phyloP scores from a whole-genome alignment of 2,329 filamentous ascomycete species.

The Venturiaceae sp. region DNA sequence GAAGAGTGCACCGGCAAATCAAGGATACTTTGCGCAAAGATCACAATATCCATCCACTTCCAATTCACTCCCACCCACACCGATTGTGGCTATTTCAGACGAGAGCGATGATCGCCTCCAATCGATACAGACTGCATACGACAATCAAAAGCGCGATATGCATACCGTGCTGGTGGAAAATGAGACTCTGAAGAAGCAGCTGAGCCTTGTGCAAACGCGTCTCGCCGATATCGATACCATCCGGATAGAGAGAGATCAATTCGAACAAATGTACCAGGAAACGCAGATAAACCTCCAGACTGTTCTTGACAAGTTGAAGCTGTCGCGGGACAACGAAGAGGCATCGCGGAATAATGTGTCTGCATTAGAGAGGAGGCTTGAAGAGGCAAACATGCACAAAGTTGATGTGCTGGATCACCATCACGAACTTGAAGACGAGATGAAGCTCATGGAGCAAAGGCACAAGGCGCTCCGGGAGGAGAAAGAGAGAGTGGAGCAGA shows the following conservation, averaged over 20 bases:
- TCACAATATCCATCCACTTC: neutral
- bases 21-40: neutral
- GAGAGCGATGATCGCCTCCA: neutral
- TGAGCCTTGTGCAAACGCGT: neutral
- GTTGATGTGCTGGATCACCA: slow-evolving; percentile 25
- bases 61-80: neutral
- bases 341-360: slow-evolving; percentile 2
- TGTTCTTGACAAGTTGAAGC: slow-evolving; percentile 2
- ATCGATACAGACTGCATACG: neutral
- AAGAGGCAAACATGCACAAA: slow-evolving; percentile 25
- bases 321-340: slow-evolving; percentile 4
- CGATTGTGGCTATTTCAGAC: neutral
- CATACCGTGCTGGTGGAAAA: slow-evolving; percentile 4
- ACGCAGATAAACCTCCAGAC: neutral
- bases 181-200: slow-evolving; percentile 5
- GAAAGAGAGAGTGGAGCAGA: neutral
- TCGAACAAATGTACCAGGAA: neutral
- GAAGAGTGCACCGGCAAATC: neutral
- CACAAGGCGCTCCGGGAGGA: neutral
- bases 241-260: slow-evolving; percentile 4
- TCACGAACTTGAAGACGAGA: slow-evolving; percentile 22
- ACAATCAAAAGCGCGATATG: neutral
- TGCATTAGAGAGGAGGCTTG: neutral
- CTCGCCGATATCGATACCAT: slow-evolving; percentile 5
- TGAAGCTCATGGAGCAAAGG: slow-evolving; percentile 9